Base-by-base conservation (phyloP, 441 rosid species). In the Hura crepitans region DNA sequence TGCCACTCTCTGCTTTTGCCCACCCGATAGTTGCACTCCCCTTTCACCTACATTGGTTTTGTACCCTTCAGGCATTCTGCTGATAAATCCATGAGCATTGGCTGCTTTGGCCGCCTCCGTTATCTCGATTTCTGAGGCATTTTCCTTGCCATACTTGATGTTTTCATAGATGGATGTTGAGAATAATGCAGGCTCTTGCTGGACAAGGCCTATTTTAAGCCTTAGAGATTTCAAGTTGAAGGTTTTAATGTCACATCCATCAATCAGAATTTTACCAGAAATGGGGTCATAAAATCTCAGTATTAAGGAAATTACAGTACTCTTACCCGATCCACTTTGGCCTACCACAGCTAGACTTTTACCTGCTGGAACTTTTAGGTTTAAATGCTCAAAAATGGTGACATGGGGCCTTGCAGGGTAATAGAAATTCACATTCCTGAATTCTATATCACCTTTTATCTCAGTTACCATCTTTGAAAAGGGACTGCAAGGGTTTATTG, bases 271-370 rank as follows among this genome's bases (percentile, higher is more conserved):
- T 22, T 50, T 46, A 9, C 97, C 97, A 0, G 75, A 81, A 58
- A 30, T 42, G 4, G 92, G 86, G 60, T 90, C 96, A 15, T 88
- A 92, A 74, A 92, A 90, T 78, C 95, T 81, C 81, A 84, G 80
- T 20, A 90, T 81, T n/a, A 92, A 81, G 27, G 86, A 70, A 18
- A 92, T 82, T 66, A 87, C 84, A 0, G 96, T 87, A 67, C 95
- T 89, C 79, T 92, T 92, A 53, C 96, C 97, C 6, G 96, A 88
- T 35, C 97, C 97, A 18, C 97, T 92, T 64, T 76, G 88, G 54
- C 94, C 97, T 5, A 88, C 96, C 6, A 90, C 80, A 1, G 94
- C 96, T 25, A 88, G 81, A 65, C 90, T 88, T 72, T 77, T 87
- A 22, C 97, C 92, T 0, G 90, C 73, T 9, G 80, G 66, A 47